phyloP scores from a whole-genome alignment of 2,329 filamentous ascomycete genomes.

The Ciborinia camelliae region DNA sequence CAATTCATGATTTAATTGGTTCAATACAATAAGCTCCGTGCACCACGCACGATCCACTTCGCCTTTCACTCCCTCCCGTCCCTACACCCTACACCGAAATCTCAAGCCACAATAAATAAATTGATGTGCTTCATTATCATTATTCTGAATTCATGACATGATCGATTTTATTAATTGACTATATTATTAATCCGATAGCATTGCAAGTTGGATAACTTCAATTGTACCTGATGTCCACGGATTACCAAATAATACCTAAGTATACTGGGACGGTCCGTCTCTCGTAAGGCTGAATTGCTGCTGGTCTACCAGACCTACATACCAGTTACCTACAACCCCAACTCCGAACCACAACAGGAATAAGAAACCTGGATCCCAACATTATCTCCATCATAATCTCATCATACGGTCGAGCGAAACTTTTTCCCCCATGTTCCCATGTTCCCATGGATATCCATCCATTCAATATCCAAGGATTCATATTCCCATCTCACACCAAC shows the following conservation, averaged over 20 bases:
- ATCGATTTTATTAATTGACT: no score
- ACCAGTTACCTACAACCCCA: not conserved
- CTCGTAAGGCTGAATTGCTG: not conserved
- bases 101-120: not conserved
- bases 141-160: no score
- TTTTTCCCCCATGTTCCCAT: not conserved
- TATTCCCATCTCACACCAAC: not conserved
- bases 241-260: not conserved
- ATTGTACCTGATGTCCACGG: not conserved
- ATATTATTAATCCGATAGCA: no score
- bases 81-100: slow-evolving; percentile 3
- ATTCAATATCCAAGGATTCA: not conserved
- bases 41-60: not conserved
- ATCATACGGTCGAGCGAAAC: not conserved
- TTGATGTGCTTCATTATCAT: not conserved
- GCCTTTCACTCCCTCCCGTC: no score
- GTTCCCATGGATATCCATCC: not conserved
- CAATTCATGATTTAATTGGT: not conserved
- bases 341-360: not conserved
- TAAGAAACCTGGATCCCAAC: not conserved
- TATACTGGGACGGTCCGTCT: not conserved
- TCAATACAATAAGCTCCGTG: not conserved
- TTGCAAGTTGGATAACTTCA: not conserved
- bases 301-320: not conserved
- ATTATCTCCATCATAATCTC: not conserved